Conservation (phyloP, 148 eudicot species). For the Rhododendron mucronatum region DNA sequence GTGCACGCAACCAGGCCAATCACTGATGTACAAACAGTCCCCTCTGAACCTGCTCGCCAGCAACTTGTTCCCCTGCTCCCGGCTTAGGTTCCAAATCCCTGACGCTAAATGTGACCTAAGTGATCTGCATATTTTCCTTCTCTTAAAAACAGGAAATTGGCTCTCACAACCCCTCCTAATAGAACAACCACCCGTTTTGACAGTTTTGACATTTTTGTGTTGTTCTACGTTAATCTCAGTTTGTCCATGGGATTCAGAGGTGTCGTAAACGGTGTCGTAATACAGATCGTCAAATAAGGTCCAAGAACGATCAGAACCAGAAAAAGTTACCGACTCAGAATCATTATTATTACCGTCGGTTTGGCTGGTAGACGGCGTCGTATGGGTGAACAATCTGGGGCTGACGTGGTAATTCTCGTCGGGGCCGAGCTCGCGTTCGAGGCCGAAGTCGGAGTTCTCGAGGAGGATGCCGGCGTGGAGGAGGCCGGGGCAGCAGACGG, state of each 20-base stretch:
- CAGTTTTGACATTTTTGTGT: background rate
- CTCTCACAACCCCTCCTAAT: background rate
- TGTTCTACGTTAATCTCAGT: background rate
- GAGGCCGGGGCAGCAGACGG: conserved; percentile 89
- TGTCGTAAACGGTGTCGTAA: conserved; percentile 58
- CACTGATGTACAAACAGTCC: conserved; percentile 75
- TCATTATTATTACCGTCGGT: background rate
- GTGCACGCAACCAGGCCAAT: conserved; percentile 95
- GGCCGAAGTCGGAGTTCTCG: conserved; percentile 83
- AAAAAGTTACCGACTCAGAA: background rate
- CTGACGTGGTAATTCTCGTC: conserved; percentile 29
- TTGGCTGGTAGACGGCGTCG: conserved; percentile 11
- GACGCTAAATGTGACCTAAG: conserved; percentile 68
- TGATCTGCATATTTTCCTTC: conserved; percentile 35
- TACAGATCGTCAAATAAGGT: conserved; percentile 75
- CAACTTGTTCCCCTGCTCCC: conserved; percentile 81
- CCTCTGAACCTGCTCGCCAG: conserved; percentile 75
- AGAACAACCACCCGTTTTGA: background rate
- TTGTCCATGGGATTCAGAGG: conserved; percentile 32
- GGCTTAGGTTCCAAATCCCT: conserved; percentile 61
- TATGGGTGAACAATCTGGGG: conserved; percentile 8
- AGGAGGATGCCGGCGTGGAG: conserved; percentile 70
- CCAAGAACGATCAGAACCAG: conserved; percentile 46
- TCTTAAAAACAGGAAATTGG: conserved; percentile 25
- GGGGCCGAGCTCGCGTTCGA: conserved; percentile 69